Conservation (phyloP, 495 filamentous ascomycete genomes). For the Poronia punctata region DNA sequence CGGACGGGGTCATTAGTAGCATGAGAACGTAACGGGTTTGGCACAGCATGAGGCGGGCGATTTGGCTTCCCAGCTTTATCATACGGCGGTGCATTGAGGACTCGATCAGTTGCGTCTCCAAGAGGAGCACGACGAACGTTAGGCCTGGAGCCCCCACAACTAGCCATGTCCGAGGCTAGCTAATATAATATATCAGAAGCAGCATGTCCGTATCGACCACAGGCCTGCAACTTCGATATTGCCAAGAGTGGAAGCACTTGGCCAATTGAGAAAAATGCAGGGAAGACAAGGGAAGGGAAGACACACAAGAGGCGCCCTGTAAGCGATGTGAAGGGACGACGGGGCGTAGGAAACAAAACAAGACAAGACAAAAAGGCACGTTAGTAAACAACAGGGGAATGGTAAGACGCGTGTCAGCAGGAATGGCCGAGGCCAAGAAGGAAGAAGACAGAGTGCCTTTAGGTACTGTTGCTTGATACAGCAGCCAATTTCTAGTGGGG, state of each 20-base stretch:
- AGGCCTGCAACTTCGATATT: not conserved
- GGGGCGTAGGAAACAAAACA: too few relatives aligned
- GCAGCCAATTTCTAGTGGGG: too few relatives aligned
- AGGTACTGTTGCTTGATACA: too few relatives aligned
- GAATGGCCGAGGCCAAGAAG: too few relatives aligned
- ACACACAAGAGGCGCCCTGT: too few relatives aligned
- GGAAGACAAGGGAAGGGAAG: not conserved
- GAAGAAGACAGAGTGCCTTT: too few relatives aligned
- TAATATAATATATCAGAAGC: not conserved
- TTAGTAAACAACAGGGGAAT: too few relatives aligned
- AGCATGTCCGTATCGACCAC: constrained; percentile 10
- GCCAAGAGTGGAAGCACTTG: not conserved
- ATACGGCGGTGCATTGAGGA: constrained; percentile 31
- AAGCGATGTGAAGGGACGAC: too few relatives aligned
- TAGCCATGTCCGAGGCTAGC: constrained; percentile 28
- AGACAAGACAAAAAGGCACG: too few relatives aligned
- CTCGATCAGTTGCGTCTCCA: constrained; percentile 40
- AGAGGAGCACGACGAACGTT: constrained; percentile 35
- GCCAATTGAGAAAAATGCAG: not conserved
- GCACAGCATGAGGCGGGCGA: constrained; percentile 3
- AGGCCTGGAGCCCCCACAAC: constrained; percentile 16
- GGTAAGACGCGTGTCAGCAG: too few relatives aligned
- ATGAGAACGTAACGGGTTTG: constrained; percentile 18
- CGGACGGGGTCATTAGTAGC: constrained; percentile 13
- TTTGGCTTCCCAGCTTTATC: constrained; percentile 10